Percentiles rank a stretch among this genome's conserved stretches.
Conservation (phyloP, 2,329 filamentous ascomycete genomes). For the Penicillium sp. region DNA sequence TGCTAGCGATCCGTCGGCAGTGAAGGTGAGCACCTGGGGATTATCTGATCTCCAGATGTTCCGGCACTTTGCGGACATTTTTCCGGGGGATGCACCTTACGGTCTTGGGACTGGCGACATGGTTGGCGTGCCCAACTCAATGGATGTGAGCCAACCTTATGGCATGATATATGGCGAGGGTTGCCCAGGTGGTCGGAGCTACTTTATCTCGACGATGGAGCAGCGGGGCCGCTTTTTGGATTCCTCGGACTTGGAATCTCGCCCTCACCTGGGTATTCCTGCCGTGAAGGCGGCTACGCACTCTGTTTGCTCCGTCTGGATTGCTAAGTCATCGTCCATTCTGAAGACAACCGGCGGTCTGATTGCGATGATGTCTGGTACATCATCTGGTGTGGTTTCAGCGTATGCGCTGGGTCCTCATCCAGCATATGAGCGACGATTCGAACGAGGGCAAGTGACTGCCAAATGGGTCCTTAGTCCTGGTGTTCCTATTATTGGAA, state of each 20-base stretch:
- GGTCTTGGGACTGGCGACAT: conserved; percentile 74
- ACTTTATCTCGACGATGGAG: conserved; percentile 72
- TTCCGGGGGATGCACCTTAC: conserved; percentile 70
- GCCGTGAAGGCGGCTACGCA: conserved; percentile 68
- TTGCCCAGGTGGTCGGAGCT: conserved; percentile 75
- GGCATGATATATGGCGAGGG: conserved; percentile 84
- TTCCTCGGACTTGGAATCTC: conserved; percentile 58
- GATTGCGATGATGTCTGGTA: conserved; percentile 78
- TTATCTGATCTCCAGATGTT: conserved; percentile 71
- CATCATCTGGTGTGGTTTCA: conserved; percentile 77
- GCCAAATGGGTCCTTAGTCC: conserved; percentile 88
- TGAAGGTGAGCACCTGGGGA: conserved; percentile 81
- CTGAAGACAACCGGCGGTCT: conserved; percentile 71
- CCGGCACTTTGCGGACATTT: conserved; percentile 73
- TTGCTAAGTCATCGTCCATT: conserved; percentile 76
- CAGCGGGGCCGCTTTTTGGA: conserved; percentile 73
- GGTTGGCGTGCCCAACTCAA: conserved; percentile 75
- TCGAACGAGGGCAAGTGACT: conserved; percentile 73
- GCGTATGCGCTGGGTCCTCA: conserved; percentile 72
- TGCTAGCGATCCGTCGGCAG: conserved; percentile 70
- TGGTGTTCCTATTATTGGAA: conserved; percentile 82
- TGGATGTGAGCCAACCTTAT: conserved; percentile 85
- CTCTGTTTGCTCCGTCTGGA: conserved; percentile 78
- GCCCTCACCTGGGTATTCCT: conserved; percentile 71
- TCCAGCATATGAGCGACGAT: conserved; percentile 59